Percentiles rank a stretch among this genome's conserved stretches.
Conservation (phyloP, 1,139 yeast species). For the Candida dubliniensis region DNA sequence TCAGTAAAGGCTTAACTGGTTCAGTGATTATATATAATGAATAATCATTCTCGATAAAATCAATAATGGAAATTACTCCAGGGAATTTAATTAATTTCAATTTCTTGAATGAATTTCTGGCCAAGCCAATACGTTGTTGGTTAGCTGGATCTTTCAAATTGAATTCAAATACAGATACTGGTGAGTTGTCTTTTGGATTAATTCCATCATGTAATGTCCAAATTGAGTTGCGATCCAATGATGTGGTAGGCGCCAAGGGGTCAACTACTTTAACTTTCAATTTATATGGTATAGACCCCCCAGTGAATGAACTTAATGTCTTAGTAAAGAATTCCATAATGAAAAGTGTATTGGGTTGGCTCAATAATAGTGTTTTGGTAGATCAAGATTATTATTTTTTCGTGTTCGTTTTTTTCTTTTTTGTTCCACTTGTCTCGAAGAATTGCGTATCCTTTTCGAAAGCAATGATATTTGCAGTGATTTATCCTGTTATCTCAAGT, state of each 20-base stretch:
- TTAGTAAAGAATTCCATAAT: slow-evolving; percentile 61
- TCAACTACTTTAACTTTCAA: slow-evolving; percentile 45
- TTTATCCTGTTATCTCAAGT: background rate
- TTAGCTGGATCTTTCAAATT: slow-evolving; percentile 45
- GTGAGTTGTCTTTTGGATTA: slow-evolving; percentile 39
- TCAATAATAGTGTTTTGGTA: background rate
- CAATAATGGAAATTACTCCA: slow-evolving; percentile 68
- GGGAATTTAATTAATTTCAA: slow-evolving; percentile 75
- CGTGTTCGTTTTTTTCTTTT: background rate
- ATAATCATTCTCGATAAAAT: slow-evolving; percentile 65
- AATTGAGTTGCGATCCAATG: slow-evolving; percentile 26
- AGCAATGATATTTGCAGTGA: background rate
- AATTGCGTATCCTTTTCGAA: too few species aligned
- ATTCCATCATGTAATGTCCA: slow-evolving; percentile 54
- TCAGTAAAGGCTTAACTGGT: slow-evolving; percentile 60
- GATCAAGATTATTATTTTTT: background rate
- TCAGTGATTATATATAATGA: slow-evolving; percentile 76
- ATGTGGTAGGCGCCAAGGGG: slow-evolving; percentile 14
- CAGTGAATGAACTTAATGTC: slow-evolving; percentile 55
- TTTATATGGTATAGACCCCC: slow-evolving; percentile 57
- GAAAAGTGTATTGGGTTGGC: background rate
- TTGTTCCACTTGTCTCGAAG: too few species aligned
- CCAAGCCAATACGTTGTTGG: slow-evolving; percentile 35
- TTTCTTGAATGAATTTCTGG: slow-evolving; percentile 64
- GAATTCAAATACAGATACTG: slow-evolving; percentile 64